Percentiles rank a stretch among this genome's conserved stretches.
phyloP scores from a whole-genome alignment of 257 asterid species.

The Buddleja alternifolia region DNA sequence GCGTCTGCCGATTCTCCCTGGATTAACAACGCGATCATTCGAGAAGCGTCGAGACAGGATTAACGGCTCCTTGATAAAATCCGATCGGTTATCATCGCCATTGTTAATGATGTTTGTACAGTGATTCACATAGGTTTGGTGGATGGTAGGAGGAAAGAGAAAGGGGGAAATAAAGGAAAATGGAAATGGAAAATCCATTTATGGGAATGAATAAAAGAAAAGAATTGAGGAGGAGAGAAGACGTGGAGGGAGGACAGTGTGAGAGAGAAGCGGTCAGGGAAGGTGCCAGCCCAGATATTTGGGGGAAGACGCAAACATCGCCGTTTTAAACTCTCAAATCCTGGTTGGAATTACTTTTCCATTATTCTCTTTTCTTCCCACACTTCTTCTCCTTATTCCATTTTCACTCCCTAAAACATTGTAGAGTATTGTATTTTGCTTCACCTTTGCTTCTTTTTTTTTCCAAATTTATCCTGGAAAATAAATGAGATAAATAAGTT shows the following conservation, averaged over 20 bases:
- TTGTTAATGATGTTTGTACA: constrained; percentile 18
- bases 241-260: constrained; percentile 31
- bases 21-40: not conserved
- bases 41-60: not conserved
- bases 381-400: not conserved
- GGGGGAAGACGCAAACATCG: constrained; percentile 43
- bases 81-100: not conserved
- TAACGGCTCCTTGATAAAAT: constrained; percentile 5
- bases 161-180: constrained; percentile 28
- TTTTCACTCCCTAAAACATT: not conserved
- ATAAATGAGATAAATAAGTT: too few relatives aligned
- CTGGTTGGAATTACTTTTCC: constrained; percentile 34
- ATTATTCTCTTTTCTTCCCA: constrained; percentile 28
- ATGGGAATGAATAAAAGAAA: constrained; percentile 3
- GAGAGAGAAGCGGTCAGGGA: constrained; percentile 26
- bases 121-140: constrained; percentile 22
- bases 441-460: not conserved
- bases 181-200: constrained; percentile 38
- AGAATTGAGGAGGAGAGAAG: constrained; percentile 12
- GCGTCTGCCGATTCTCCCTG: constrained; percentile 20
- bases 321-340: constrained; percentile 41
- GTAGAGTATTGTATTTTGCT: not conserved
- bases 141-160: constrained; percentile 28
- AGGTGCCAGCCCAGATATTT: constrained; percentile 33
- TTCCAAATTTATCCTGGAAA: too few relatives aligned